Evolutionary conservation across 371 early-diverging fungal species (phyloP), one percentile per base, ranked within the genome.

Genomic region (Circinella umbellata): DNA sequence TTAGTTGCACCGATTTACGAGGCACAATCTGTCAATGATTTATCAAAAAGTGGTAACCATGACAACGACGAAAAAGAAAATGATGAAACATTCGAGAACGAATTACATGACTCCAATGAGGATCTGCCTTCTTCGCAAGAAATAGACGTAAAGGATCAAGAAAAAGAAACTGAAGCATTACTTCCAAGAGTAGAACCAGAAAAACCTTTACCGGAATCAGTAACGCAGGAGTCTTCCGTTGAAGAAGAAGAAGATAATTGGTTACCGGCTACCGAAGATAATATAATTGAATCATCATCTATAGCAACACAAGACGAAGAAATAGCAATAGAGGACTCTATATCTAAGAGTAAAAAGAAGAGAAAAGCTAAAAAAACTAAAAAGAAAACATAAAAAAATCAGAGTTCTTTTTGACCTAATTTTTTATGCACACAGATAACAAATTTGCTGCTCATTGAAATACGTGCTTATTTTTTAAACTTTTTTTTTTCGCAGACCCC

Each of bases 321-420:
- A 51, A 6, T 15, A 51, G 1, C 51, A 13, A 15, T n/a, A 51
- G 51, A 51, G 7, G 51, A 51, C 1, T 13, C 57, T 9, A 34
- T 57, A 27, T 18, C 57, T 7, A 34, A 34, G 4, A 14, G 27
- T n/a, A 18, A 57, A n/a, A 57, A 27, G 27, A 57, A 57, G 27
- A 57, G 35, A 34, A 57, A 57, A n/a, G 57, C 57, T 18, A 57
- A 57, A 34, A 57, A 57, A 14, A 9, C 20, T 17, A 57, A 57
- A n/a, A 57, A 34, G 57, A 57, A 27, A 34, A 27, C 35, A 34
- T 57, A 57, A 57, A 27, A 57, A 57, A 27, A 51, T 4, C 15
- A 51, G 15, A 51, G 5, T 17, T 51, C 15, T 51, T 13, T n/a
- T 42, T 42, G 42, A 42, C 42, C 42, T 51, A 5, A 51, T 17